Percentiles rank a stretch among this genome's conserved stretches.
phyloP scores from a whole-genome alignment of 2,329 filamentous ascomycete genomes.

The Colletotrichum tofieldiae region DNA sequence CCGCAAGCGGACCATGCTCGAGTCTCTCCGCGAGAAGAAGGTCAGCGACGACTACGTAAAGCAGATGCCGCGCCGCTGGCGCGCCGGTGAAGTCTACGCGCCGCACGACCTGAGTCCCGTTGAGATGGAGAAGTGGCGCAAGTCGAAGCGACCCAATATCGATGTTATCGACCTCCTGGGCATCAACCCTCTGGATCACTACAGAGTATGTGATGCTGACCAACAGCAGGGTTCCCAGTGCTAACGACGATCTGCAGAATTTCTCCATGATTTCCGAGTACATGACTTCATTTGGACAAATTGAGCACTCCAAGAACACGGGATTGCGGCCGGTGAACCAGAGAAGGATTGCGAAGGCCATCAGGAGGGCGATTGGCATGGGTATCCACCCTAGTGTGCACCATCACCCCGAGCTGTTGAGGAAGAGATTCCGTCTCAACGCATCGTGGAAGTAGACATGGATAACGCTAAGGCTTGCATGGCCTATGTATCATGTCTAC shows the following conservation, averaged over 20 bases:
- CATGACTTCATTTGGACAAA: slow-evolving; percentile 87
- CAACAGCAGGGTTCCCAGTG: not conserved
- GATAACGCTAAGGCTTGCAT: slow-evolving; percentile 1
- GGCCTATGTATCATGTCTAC: not conserved
- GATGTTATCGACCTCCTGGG: slow-evolving; percentile 88
- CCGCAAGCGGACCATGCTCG: slow-evolving; percentile 54
- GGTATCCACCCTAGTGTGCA: slow-evolving; percentile 95
- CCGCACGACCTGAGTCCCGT: slow-evolving; percentile 86
- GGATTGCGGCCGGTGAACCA: slow-evolving; percentile 92
- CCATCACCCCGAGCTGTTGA: slow-evolving; percentile 86
- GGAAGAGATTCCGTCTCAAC: slow-evolving; percentile 52
- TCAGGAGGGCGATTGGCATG: slow-evolving; percentile 88
- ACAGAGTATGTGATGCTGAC: slow-evolving; percentile 76
- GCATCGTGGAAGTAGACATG: slow-evolving; percentile 24
- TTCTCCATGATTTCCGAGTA: slow-evolving; percentile 93
- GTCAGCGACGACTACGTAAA: slow-evolving; percentile 68
- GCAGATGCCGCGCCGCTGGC: slow-evolving; percentile 81
- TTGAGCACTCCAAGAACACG: slow-evolving; percentile 82
- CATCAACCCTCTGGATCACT: slow-evolving; percentile 86
- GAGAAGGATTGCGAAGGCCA: slow-evolving; percentile 92
- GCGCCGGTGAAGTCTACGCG: slow-evolving; percentile 87
- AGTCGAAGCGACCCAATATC: slow-evolving; percentile 64
- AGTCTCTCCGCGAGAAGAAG: slow-evolving; percentile 58
- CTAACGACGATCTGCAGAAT: slow-evolving; percentile 72
- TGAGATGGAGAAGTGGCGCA: slow-evolving; percentile 88